These are phyloP conservation scores for Phytophthora meadii DNA, from an alignment of 352 stramenopile genomes.

Conservation along the genomic window DNA sequence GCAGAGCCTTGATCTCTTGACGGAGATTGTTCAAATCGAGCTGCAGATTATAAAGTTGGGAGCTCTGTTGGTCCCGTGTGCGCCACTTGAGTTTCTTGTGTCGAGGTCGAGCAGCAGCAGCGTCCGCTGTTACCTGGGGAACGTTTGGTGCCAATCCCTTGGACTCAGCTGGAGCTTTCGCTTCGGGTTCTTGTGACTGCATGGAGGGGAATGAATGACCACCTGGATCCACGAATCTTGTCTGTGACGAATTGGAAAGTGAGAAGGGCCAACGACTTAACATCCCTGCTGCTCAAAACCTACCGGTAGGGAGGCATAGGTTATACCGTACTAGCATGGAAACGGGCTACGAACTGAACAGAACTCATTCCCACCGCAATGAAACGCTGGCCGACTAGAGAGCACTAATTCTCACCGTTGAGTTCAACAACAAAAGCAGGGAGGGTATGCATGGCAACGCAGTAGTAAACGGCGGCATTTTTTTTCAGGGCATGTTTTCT, in stretches of 20 bases:
- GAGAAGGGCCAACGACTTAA: slow-evolving; percentile 23
- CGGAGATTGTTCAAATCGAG: slow-evolving; percentile 57
- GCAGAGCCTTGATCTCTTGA: slow-evolving; percentile 53
- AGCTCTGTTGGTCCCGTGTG: slow-evolving; percentile 63
- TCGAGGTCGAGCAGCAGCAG: slow-evolving; percentile 21
- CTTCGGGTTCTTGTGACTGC: slow-evolving; percentile 14
- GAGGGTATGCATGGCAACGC: background rate
- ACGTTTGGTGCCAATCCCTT: slow-evolving; percentile 27
- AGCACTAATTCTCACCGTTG: background rate
- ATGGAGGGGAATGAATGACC: slow-evolving; percentile 13
- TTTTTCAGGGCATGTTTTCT: background rate
- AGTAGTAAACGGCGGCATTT: background rate
- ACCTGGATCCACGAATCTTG: background rate
- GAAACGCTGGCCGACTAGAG: slow-evolving; percentile 1
- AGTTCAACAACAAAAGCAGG: background rate
- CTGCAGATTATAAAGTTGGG: slow-evolving; percentile 65
- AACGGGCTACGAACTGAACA: slow-evolving; percentile 3
- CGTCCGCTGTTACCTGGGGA: slow-evolving; percentile 23
- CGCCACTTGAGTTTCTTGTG: slow-evolving; percentile 64
- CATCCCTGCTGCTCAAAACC: background rate
- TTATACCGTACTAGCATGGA: background rate
- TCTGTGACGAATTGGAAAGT: slow-evolving; percentile 28
- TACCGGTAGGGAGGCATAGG: background rate
- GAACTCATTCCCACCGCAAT: slow-evolving; percentile 2
- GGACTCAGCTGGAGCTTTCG: slow-evolving; percentile 7